phyloP scores from a whole-genome alignment of 2,329 filamentous ascomycete species.

The Ophiostoma montium region DNA sequence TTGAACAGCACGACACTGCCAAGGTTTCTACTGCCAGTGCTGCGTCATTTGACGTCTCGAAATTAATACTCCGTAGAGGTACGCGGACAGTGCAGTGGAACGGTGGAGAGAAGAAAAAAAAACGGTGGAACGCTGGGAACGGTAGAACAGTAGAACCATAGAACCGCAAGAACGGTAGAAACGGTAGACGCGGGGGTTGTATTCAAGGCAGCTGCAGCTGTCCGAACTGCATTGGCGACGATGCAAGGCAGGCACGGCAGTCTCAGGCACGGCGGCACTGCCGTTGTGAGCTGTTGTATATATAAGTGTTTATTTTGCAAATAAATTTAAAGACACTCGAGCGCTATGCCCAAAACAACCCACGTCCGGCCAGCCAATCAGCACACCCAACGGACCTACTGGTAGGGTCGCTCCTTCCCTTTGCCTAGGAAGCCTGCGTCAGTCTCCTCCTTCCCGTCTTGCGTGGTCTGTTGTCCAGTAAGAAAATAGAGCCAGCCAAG shows the following conservation, averaged over 20 bases:
- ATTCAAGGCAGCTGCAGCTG: no score
- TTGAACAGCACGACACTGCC: no score
- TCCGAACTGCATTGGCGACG: background rate
- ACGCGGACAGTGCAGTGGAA: background rate
- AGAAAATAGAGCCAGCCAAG: conserved; percentile 8
- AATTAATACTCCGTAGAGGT: background rate
- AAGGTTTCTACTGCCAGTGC: no score
- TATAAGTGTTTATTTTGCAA: background rate
- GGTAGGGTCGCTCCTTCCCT: background rate
- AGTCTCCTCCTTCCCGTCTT: background rate
- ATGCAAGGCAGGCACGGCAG: background rate
- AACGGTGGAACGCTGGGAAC: background rate
- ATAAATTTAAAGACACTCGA: background rate
- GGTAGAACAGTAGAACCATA: background rate
- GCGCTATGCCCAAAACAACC: conserved; percentile 9
- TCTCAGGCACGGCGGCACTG: no score
- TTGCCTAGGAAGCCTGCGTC: background rate
- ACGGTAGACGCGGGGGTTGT: background rate
- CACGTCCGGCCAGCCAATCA: conserved; percentile 7
- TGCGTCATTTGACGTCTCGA: background rate
- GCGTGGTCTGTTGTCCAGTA: conserved; percentile 8
- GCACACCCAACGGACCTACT: background rate
- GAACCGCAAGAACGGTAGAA: no score
- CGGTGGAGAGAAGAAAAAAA: background rate
- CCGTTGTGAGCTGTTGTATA: background rate